Evolutionary conservation across 1,284 basidiomycete genomes (phyloP), one percentile per base, ranked within the genome.

Genomic region (Amylostereum areolatum): DNA sequence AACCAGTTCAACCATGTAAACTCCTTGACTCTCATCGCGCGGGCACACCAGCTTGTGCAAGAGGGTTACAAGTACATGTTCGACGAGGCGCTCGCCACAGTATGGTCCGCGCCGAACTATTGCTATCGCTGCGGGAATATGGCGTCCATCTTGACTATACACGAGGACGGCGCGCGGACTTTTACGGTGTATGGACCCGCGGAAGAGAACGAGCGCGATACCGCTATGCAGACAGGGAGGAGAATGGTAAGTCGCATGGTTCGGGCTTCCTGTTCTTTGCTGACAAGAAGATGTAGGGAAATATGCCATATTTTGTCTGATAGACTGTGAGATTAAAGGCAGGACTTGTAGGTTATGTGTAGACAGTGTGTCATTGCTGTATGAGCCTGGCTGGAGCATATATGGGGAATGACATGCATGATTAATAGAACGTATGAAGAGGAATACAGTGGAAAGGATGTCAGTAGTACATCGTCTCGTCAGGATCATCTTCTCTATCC

Each of bases 31-130:
- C 78, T 97, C 29, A 94, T 97, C 58, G 94, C 93, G 3, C 82
- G 94, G 33, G 94, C 94, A 0, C 94, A 97, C 64, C 94, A 97
- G 63, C 82, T 97, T 7, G 94, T 97, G 1, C 92, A 97, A 66
- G 96, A 98, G 68, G 96, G 96, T 0, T 97, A 88, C 75, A 98
- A 98, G 69, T 88, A 95, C 68, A 97, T 98, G 93, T 98, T 98
- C 60, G 91, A 97, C 64, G 82, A 89, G 53, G 75, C 84, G 49
- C 85, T 99, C 33, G 96, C 98, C 1, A 99, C 97, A 0, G 96
- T 99, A 4, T 99, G 96, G 97, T 89, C 85, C 1, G 96, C 96
- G 29, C 96, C 96, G 12, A 99, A 99, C 66, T 99, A 94, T 66
- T 94, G 90, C 63, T 93, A 94, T 62, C 78, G 91, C 29, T 85